Evolutionary conservation across 1,284 basidiomycete species (phyloP).

Genomic region (Sphagnurus paluster): DNA sequence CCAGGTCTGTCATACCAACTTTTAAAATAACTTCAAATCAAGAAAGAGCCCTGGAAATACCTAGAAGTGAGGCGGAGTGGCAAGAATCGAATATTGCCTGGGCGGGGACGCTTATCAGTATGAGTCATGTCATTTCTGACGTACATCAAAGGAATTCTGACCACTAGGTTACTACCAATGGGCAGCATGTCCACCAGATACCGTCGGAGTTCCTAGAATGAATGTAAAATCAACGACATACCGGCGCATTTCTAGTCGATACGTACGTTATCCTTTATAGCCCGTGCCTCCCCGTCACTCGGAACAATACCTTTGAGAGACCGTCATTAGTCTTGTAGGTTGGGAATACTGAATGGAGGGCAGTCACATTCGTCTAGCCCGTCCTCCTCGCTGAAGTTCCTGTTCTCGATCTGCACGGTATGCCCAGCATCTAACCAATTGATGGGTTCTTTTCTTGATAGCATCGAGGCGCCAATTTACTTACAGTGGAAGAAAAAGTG

Average conservation of each 20-base stretch:
- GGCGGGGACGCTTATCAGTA: conserved; percentile 21
- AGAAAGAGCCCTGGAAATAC: conserved; percentile 18
- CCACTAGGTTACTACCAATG: conserved; percentile 37
- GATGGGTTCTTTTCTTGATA: too few species aligned
- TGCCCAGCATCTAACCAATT: conserved; percentile 10
- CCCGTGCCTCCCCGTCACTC: conserved; percentile 10
- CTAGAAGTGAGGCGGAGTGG: conserved; percentile 46
- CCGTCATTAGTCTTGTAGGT: not conserved
- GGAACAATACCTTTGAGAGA: conserved; percentile 12
- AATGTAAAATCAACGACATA: not conserved
- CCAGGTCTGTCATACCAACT: conserved; percentile 31
- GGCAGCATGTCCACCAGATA: conserved; percentile 42
- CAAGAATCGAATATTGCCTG: conserved; percentile 50
- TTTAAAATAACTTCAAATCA: not conserved
- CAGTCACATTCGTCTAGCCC: conserved; percentile 15
- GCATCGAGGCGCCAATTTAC: conserved; percentile 1
- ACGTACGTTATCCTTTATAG: conserved; percentile 16
- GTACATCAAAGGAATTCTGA: not conserved
- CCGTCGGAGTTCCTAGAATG: conserved; percentile 34
- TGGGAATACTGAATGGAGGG: not conserved
- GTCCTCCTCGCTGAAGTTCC: conserved; percentile 11
- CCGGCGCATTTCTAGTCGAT: not conserved
- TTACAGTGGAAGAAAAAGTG: conserved; percentile 33
- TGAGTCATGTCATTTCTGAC: conserved; percentile 12
- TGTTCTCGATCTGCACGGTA: conserved; percentile 9